Conservation (phyloP, 139 green algal genomes). For the Tetraselmis chui region DNA sequence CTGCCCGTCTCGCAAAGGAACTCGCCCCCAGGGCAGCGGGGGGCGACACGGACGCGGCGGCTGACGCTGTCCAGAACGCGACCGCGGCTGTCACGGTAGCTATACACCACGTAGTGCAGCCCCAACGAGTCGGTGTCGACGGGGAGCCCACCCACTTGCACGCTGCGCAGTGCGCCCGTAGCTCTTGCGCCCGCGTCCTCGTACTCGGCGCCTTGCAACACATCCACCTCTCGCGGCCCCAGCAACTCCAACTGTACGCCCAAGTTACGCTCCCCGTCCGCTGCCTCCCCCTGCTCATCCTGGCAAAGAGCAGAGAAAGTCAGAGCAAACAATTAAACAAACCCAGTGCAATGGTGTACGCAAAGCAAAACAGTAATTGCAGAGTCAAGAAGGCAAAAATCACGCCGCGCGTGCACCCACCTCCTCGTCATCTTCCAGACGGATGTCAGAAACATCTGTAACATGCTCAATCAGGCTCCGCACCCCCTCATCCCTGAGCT, state of each 20-base stretch:
- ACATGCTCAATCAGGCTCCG: too few species aligned
- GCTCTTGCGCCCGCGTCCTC: not conserved
- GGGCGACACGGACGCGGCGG: not conserved
- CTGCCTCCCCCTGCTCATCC: too few species aligned
- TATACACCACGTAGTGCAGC: not conserved
- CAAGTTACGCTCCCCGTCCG: too few species aligned
- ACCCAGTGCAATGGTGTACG: too few species aligned
- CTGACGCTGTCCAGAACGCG: not conserved
- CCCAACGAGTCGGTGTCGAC: not conserved
- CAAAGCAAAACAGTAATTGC: too few species aligned
- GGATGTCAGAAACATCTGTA: too few species aligned
- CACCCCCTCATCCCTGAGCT: too few species aligned
- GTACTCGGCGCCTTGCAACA: not conserved
- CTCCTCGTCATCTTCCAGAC: too few species aligned
- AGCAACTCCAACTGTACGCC: not conserved
- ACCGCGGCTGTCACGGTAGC: not conserved
- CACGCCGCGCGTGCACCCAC: too few species aligned
- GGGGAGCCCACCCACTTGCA: not conserved
- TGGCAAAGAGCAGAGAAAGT: too few species aligned
- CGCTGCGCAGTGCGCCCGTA: not conserved
- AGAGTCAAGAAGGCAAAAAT: too few species aligned
- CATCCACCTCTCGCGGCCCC: not conserved
- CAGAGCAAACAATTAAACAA: too few species aligned
- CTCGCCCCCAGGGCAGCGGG: not conserved
- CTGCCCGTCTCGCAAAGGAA: not conserved